Evolutionary conservation across 305 asterid genomes (phyloP).

Genomic region (Salvia sclarea): DNA sequence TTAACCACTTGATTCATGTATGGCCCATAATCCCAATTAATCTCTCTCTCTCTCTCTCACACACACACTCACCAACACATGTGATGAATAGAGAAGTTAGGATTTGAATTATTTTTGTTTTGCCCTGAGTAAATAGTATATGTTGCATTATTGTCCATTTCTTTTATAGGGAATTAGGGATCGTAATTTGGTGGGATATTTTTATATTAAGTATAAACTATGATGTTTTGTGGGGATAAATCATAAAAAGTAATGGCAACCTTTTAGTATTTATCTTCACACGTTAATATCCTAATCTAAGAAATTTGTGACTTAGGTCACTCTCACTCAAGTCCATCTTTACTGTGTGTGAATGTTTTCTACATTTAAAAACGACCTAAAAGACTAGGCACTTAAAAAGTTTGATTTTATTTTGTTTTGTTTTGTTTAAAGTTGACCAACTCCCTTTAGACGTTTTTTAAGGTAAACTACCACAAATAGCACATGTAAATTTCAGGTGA

Average conservation of each 20-base stretch:
- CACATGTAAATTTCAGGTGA: not conserved
- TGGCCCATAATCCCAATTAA: constrained; percentile 13
- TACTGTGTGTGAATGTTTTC: no score
- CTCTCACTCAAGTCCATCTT: not conserved
- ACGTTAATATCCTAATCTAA: not conserved
- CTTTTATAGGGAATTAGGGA: not conserved
- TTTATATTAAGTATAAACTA: not conserved
- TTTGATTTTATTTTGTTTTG: no score
- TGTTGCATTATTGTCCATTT: not conserved
- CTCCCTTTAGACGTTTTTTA: no score
- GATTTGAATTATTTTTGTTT: not conserved
- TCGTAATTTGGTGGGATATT: not conserved
- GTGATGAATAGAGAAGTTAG: not conserved
- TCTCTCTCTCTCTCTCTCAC: not conserved
- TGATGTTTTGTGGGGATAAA: not conserved
- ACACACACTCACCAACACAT: not conserved
- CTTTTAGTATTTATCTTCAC: not conserved
- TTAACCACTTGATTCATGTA: constrained; percentile 24
- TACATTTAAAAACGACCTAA: no score
- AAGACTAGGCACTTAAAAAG: no score
- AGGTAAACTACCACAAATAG: no score
- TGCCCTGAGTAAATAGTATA: not conserved
- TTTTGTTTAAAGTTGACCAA: not conserved
- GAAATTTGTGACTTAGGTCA: not conserved
- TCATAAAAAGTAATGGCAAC: not conserved